Evolutionary conservation across 2,329 filamentous ascomycete species (phyloP).

Genomic region (Fusarium pininemorale): DNA sequence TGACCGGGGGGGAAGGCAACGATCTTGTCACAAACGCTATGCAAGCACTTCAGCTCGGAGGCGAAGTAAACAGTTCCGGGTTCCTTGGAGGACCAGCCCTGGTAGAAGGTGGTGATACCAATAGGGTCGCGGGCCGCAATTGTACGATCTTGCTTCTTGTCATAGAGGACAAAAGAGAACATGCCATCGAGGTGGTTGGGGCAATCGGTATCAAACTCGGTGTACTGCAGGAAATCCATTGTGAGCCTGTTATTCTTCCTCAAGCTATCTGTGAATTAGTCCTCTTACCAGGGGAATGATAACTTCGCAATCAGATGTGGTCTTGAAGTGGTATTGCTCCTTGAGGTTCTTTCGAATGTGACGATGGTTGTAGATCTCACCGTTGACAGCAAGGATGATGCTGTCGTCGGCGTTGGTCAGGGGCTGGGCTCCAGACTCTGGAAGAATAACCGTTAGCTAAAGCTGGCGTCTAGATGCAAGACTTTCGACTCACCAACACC

Average conservation of each 20-base stretch:
- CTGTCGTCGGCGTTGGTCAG: constrained; percentile 89
- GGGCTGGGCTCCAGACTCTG: constrained; percentile 95
- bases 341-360: constrained; percentile 88
- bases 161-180: constrained; percentile 99
- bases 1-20: constrained; percentile 94
- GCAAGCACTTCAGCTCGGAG: constrained; percentile 93
- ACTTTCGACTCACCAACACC: constrained; percentile 77
- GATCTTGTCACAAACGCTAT: constrained; percentile 95
- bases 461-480: constrained; percentile 12
- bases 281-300: constrained; percentile 87
- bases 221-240: constrained; percentile 67
- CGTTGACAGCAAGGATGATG: constrained; percentile 95
- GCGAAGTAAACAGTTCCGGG: constrained; percentile 93
- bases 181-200: constrained; percentile 97
- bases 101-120: constrained; percentile 96
- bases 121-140: constrained; percentile 96
- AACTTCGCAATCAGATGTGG: constrained; percentile 97
- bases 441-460: constrained; percentile 26
- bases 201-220: constrained; percentile 90
- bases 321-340: constrained; percentile 94
- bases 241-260: constrained; percentile 22
- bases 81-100: constrained; percentile 86
- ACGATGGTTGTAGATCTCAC: constrained; percentile 99
- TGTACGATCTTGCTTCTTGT: constrained; percentile 91
- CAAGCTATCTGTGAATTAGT: not conserved